Base-by-base conservation (phyloP, 176 grass and related monocot species). In the Triticum turgidum region DNA sequence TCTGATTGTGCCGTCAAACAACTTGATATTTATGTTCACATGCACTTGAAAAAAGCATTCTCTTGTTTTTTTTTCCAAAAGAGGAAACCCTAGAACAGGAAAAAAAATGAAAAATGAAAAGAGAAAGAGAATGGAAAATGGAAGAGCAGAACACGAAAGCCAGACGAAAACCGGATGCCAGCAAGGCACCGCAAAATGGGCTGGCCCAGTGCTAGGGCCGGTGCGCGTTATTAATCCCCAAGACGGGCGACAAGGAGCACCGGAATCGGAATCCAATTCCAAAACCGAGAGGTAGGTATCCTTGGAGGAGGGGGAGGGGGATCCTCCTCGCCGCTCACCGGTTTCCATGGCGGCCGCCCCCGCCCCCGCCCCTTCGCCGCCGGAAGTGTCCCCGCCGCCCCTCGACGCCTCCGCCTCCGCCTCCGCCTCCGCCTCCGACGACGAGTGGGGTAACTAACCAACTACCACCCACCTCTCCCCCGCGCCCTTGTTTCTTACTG, bases 201-300 rank as follows among this genome's bases (percentile, higher is more conserved):
- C 42, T 1, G 42, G 42, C 42, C 42, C 42, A 11, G 39, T 41
- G 9, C 39, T 9, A 41, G 8, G 17, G 17, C 7, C 18, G 54
- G 54, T 58, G 7, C 8, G 54, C 54, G 18, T 21, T 58, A 58
- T 58, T 58, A 58, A 21, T 58, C 54, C 51, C 54, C 38, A 25
- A 58, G 54, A 58, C 18, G 18, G 54, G 47, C 41, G 24, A 73
- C 69, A 75, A 5, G 42, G 72, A 29, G 72, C 41, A 29, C 22
- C 29, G 72, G 71, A 74, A 74, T 47, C 71, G 72, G 72, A 75
- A 75, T 75, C 72, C 41, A 49, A 73, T 45, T 74, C 71, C 41
- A 47, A 47, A 15, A 74, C 39, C 71, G 71, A 75, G 72, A 54
- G 51, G 51, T 54, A 74, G 71, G 71, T 22, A 73, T 73, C 39